A percentile compares a stretch with the other conserved stretches of the same genome.
Evolutionary conservation across 2,329 filamentous ascomycete species (phyloP).

Genomic region (Colletotrichum sp.): DNA sequence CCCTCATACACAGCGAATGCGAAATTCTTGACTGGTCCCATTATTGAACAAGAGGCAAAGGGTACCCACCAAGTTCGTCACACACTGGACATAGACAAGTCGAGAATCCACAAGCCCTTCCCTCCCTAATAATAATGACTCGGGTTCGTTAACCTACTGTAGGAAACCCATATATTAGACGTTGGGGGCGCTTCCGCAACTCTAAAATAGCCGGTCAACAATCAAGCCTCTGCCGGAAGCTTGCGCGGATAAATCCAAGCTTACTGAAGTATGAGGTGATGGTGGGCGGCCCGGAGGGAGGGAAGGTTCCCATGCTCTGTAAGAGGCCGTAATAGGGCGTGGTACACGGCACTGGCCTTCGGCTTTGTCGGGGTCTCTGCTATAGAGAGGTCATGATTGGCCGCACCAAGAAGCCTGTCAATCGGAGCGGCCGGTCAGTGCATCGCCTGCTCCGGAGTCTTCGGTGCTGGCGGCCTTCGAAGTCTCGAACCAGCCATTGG

Average conservation of each 20-base stretch:
- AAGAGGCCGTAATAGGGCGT: background rate
- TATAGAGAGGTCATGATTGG: background rate
- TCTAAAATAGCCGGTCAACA: background rate
- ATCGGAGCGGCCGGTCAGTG: background rate
- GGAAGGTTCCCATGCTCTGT: background rate
- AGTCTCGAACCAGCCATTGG: fast-evolving
- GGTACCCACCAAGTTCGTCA: background rate
- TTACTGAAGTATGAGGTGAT: background rate
- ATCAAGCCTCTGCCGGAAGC: background rate
- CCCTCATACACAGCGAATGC: fast-evolving
- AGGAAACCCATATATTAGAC: fast-evolving
- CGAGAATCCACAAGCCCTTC: background rate
- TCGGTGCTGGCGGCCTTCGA: fast-evolving
- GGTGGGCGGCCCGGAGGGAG: background rate
- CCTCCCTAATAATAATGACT: background rate
- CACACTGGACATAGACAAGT: background rate
- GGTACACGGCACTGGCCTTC: background rate
- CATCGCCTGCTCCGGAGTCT: background rate
- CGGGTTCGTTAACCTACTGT: background rate
- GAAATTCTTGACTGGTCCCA: background rate
- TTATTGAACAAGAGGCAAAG: background rate
- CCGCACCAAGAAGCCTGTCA: background rate
- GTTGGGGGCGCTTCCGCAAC: background rate
- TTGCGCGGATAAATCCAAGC: background rate
- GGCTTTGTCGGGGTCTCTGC: background rate